Percentiles rank a stretch among this genome's conserved stretches.
phyloP scores from a whole-genome alignment of 805 yeast genomes.

The Kluyveromyces siamensis region DNA sequence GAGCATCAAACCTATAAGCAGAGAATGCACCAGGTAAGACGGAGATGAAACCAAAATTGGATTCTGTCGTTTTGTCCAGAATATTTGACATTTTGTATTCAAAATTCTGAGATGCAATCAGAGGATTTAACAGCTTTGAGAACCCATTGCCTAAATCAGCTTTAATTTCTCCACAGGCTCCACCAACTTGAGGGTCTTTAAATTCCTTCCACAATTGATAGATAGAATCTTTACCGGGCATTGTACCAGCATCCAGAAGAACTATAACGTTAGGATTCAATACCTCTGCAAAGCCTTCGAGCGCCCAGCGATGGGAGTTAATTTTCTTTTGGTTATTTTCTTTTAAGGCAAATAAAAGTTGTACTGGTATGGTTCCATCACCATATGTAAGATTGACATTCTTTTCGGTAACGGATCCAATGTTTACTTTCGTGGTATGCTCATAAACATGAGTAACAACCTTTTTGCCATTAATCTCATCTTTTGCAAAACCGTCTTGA shows the following conservation, averaged over 20 bases:
- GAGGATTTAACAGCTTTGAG: slow-evolving; percentile 59
- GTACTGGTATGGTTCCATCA: slow-evolving; percentile 66
- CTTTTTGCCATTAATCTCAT: slow-evolving; percentile 70
- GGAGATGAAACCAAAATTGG: slow-evolving; percentile 87
- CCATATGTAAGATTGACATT: slow-evolving; percentile 46
- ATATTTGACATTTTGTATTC: slow-evolving; percentile 95
- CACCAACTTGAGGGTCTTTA: slow-evolving; percentile 73
- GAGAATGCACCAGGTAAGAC: slow-evolving; percentile 96
- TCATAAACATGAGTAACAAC: slow-evolving; percentile 89
- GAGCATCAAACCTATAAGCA: slow-evolving; percentile 81
- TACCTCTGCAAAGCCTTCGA: slow-evolving; percentile 82
- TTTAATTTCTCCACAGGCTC: slow-evolving; percentile 96
- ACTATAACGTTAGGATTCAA: slow-evolving; percentile 77
- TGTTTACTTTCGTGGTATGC: slow-evolving; percentile 86
- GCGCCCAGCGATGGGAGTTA: slow-evolving; percentile 95
- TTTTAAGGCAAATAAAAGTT: slow-evolving; percentile 79
- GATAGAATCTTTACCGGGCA: slow-evolving; percentile 75
- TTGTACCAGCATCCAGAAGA: slow-evolving; percentile 89
- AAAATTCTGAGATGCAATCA: slow-evolving; percentile 93
- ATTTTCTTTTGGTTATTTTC: slow-evolving; percentile 85
- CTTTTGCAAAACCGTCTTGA: slow-evolving; percentile 94
- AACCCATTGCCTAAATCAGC: slow-evolving; percentile 66
- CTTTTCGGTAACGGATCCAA: slow-evolving; percentile 53
- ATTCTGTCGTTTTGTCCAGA: slow-evolving; percentile 91
- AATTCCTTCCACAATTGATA: slow-evolving; percentile 88